A percentile compares a stretch with the other conserved stretches of the same genome.
Conservation (phyloP, 2,329 filamentous ascomycete species). For the Colletotrichum sp. region DNA sequence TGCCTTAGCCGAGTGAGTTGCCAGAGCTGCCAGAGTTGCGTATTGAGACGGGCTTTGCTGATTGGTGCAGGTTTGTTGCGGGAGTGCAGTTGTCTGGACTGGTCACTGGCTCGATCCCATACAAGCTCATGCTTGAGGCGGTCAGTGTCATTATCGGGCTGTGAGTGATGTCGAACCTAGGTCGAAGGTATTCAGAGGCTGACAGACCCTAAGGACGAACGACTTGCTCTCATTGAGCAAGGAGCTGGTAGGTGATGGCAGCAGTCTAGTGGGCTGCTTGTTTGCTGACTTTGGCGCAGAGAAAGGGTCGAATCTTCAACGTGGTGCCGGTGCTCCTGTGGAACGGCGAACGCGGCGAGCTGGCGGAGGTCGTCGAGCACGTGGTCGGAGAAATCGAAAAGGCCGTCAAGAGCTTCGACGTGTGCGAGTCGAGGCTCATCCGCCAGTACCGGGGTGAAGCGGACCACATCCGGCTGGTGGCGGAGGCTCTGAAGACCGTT, state of each 20-base stretch:
- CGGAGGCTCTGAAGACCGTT: slow-evolving; percentile 6
- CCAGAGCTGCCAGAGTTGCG: no score
- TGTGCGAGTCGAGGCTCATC: slow-evolving; percentile 7
- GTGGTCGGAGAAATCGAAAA: slow-evolving; percentile 10
- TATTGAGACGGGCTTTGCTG: not conserved
- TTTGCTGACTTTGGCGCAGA: not conserved
- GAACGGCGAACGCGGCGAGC: not conserved
- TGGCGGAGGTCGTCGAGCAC: not conserved
- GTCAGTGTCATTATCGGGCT: slow-evolving; percentile 13
- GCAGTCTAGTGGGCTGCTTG: not conserved
- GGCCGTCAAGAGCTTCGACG: slow-evolving; percentile 6
- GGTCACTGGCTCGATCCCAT: not conserved
- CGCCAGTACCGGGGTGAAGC: not conserved
- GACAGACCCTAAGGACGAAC: slow-evolving; percentile 8
- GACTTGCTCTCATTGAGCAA: slow-evolving; percentile 16
- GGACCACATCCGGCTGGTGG: not conserved
- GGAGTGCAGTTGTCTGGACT: not conserved
- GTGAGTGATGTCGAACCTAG: not conserved
- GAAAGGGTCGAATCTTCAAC: slow-evolving; percentile 1
- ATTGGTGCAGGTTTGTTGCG: slow-evolving; percentile 9
- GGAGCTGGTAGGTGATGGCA: not conserved
- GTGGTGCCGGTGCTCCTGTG: slow-evolving; percentile 10
- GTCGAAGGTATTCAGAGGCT: not conserved
- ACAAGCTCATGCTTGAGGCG: not conserved
- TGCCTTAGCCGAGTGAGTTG: slow-evolving; percentile 16